Evolutionary conservation across 176 grass and related monocot genomes (phyloP).

Genomic region (Oryza meyeriana): DNA sequence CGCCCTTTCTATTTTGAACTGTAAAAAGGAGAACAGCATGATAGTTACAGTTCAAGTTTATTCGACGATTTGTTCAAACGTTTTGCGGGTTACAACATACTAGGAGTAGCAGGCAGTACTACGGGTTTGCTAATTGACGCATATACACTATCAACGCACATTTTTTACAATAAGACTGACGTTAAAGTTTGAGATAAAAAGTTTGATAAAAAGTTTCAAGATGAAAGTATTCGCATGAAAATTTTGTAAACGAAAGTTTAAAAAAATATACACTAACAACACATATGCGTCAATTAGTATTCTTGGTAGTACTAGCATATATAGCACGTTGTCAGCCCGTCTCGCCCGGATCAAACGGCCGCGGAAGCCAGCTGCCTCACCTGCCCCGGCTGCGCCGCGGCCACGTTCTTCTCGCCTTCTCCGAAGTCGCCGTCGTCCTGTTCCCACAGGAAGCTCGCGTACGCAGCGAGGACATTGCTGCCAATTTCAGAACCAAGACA

Average conservation of each 20-base stretch:
- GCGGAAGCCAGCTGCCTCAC: slow-evolving; percentile 6
- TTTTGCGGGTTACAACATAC: not conserved
- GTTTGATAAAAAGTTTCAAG: no score
- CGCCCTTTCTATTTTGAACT: not conserved
- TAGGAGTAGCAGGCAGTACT: not conserved
- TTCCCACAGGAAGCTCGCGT: slow-evolving; percentile 84
- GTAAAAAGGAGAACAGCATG: not conserved
- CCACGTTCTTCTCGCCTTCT: slow-evolving; percentile 5
- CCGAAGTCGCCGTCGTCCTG: slow-evolving; percentile 39
- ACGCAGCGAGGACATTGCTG: slow-evolving; percentile 78
- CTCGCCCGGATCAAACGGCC: slow-evolving; percentile 22
- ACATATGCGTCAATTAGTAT: no score
- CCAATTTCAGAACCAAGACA: not conserved
- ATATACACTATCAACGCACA: no score
- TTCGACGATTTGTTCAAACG: not conserved
- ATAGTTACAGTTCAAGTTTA: not conserved
- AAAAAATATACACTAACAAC: no score
- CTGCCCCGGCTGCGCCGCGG: not conserved
- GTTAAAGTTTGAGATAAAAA: no score
- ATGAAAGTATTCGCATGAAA: no score
- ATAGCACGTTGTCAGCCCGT: not conserved
- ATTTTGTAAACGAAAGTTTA: no score
- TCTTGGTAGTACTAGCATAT: no score
- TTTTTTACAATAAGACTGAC: no score
- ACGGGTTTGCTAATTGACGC: no score